These are phyloP conservation scores for Ascochyta viciae-villosae DNA, from an alignment of 2,329 filamentous ascomycete genomes.

Conservation along the genomic window DNA sequence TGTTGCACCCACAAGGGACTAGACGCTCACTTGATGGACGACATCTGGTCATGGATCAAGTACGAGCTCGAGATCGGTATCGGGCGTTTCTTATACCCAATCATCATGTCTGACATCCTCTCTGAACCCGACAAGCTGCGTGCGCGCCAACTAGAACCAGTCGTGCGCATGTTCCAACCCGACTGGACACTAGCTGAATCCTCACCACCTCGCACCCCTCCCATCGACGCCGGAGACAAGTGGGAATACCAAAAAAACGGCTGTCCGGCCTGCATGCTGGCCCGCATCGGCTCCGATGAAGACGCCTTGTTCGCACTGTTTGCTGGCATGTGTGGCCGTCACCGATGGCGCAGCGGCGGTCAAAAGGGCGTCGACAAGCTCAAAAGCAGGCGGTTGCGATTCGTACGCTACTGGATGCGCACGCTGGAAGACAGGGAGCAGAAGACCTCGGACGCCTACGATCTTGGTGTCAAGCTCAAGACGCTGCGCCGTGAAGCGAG, in stretches of 20 bases:
- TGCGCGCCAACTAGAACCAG: constrained; percentile 39
- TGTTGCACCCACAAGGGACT: constrained; percentile 37
- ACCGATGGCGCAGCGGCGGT: constrained; percentile 9
- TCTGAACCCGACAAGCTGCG: constrained; percentile 21
- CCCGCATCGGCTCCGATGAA: constrained; percentile 36
- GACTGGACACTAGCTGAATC: constrained; percentile 24
- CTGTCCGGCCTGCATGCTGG: constrained; percentile 42
- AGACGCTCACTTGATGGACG: constrained; percentile 24
- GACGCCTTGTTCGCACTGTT: constrained; percentile 35
- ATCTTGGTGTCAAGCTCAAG: constrained; percentile 33
- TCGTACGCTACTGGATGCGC: constrained; percentile 36
- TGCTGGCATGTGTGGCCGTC: constrained; percentile 34
- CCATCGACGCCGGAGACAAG: constrained; percentile 21
- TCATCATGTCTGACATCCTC: constrained; percentile 31
- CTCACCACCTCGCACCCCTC: constrained; percentile 25
- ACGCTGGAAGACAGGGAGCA: constrained; percentile 13
- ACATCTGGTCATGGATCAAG: constrained; percentile 32
- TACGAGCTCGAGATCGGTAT: constrained; percentile 33
- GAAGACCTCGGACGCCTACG: constrained; percentile 24
- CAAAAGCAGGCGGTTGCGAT: constrained; percentile 31
- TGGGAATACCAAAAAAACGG: constrained; percentile 33
- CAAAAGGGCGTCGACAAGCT: constrained; percentile 16
- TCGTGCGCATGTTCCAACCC: constrained; percentile 33
- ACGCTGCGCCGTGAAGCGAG: constrained; percentile 10
- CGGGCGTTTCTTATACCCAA: constrained; percentile 36